These are phyloP conservation scores for Pseudogymnoascus sp. DNA, from an alignment of 2,329 filamentous ascomycete species.

Conservation along the genomic window DNA sequence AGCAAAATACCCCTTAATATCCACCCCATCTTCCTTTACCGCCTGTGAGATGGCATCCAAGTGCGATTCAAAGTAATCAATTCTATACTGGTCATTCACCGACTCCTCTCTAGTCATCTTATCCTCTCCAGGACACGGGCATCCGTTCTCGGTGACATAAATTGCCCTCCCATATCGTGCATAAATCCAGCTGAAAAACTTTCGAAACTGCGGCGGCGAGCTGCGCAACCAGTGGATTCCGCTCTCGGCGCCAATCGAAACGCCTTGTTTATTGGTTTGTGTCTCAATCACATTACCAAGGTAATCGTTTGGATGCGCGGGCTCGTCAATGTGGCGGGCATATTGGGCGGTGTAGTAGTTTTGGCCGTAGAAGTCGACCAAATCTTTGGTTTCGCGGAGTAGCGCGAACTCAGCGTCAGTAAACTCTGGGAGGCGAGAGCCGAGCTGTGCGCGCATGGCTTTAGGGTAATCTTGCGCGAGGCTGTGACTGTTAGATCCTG, in stretches of 20 bases:
- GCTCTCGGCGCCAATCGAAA: slow-evolving; percentile 20
- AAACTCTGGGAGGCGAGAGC: slow-evolving; percentile 20
- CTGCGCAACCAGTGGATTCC: slow-evolving; percentile 17
- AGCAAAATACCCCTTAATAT: slow-evolving; percentile 28
- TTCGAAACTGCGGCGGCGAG: slow-evolving; percentile 21
- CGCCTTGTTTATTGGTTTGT: slow-evolving; percentile 20
- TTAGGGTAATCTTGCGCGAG: slow-evolving; percentile 20
- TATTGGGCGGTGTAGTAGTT: slow-evolving; percentile 26
- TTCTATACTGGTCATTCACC: slow-evolving; percentile 31
- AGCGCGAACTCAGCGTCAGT: slow-evolving; percentile 18
- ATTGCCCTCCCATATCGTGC: slow-evolving; percentile 22
- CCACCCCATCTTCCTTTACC: slow-evolving; percentile 20
- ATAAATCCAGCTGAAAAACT: slow-evolving; percentile 23
- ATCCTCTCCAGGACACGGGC: slow-evolving; percentile 29
- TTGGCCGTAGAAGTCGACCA: slow-evolving; percentile 25
- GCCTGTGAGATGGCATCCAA: slow-evolving; percentile 31
- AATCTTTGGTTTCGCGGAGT: slow-evolving; percentile 16
- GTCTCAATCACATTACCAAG: slow-evolving; percentile 22
- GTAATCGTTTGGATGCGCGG: slow-evolving; percentile 21
- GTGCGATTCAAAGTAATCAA: slow-evolving; percentile 33
- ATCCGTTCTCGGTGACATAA: slow-evolving; percentile 26
- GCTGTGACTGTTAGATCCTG: background rate
- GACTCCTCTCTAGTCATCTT: slow-evolving; percentile 30
- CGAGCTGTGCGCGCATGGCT: slow-evolving; percentile 21
- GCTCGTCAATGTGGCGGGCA: slow-evolving; percentile 19